phyloP scores from a whole-genome alignment of 306 rosid genomes.

The Fragaria nilgerrensis region DNA sequence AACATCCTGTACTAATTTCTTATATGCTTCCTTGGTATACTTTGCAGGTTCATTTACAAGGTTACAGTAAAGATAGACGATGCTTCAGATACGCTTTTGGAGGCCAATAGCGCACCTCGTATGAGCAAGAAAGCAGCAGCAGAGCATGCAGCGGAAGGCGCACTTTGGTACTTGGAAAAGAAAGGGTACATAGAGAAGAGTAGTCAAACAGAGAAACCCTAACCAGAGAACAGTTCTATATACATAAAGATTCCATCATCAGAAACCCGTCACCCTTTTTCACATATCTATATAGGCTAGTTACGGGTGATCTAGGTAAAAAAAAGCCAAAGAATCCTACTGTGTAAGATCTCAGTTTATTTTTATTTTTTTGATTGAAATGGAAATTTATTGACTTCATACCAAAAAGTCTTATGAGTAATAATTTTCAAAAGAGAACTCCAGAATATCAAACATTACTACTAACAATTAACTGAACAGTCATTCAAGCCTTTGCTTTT shows the following conservation, averaged over 20 bases:
- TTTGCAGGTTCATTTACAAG: conserved; percentile 64
- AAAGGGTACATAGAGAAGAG: conserved; percentile 38
- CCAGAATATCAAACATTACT: too few species aligned
- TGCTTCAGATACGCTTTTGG: conserved; percentile 38
- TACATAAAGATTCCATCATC: neutral
- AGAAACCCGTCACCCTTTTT: neutral
- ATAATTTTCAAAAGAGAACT: too few species aligned
- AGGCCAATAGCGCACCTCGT: conserved; percentile 52
- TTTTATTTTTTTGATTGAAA: too few species aligned
- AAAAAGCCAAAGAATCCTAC: neutral
- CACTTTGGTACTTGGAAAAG: conserved; percentile 66
- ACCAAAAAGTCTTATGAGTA: too few species aligned
- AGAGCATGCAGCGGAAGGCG: conserved; percentile 83
- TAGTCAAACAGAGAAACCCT: neutral
- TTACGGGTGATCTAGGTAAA: neutral
- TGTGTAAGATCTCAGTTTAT: neutral
- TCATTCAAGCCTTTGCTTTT: too few species aligned
- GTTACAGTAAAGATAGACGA: conserved; percentile 65
- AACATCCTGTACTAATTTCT: neutral
- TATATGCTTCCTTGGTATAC: neutral
- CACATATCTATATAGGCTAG: neutral
- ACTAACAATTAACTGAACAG: too few species aligned
- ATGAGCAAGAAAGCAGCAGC: conserved; percentile 68
- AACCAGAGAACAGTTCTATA: neutral
- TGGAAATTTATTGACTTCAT: too few species aligned